These are phyloP conservation scores for Candida oleophila DNA, from an alignment of 805 yeast species.

Conservation along the genomic window DNA sequence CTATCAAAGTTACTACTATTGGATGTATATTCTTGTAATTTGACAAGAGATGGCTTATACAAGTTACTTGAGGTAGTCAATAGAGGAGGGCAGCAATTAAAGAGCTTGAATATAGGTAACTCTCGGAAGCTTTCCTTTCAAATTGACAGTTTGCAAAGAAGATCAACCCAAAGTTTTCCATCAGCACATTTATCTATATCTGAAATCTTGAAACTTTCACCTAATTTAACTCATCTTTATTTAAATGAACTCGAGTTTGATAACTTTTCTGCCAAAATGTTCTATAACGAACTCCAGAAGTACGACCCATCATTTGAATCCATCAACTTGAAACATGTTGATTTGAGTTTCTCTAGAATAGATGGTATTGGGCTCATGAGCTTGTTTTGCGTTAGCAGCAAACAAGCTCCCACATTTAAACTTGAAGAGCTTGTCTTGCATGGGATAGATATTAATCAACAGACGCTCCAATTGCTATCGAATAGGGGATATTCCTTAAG, in stretches of 20 bases:
- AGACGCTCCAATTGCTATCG: conserved; percentile 22
- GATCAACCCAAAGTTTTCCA: conserved; percentile 8
- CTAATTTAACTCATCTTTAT: conserved; percentile 19
- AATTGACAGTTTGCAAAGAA: conserved; percentile 15
- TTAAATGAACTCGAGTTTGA: conserved; percentile 38
- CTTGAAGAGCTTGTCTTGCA: conserved; percentile 26
- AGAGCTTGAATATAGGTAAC: conserved; percentile 34
- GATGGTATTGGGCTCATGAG: conserved; percentile 41
- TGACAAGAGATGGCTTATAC: conserved; percentile 39
- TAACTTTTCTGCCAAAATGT: conserved; percentile 28
- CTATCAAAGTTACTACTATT: conserved; percentile 21
- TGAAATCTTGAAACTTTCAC: conserved; percentile 20
- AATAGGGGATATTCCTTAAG: conserved; percentile 16
- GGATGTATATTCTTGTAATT: conserved; percentile 41
- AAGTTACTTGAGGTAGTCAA: conserved; percentile 34
- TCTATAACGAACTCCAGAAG: conserved; percentile 24
- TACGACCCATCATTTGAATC: conserved; percentile 11
- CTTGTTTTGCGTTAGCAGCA: conserved; percentile 18
- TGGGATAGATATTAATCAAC: conserved; percentile 31
- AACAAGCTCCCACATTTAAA: conserved; percentile 5
- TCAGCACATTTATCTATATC: conserved; percentile 7
- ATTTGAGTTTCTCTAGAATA: conserved; percentile 36
- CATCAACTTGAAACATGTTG: conserved; percentile 23
- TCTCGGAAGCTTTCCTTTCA: conserved; percentile 29
- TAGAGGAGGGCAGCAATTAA: conserved; percentile 25